A percentile compares a stretch with the other conserved stretches of the same genome.
Conservation (phyloP, 129 eudicot genomes). For the Tagetes erecta region DNA sequence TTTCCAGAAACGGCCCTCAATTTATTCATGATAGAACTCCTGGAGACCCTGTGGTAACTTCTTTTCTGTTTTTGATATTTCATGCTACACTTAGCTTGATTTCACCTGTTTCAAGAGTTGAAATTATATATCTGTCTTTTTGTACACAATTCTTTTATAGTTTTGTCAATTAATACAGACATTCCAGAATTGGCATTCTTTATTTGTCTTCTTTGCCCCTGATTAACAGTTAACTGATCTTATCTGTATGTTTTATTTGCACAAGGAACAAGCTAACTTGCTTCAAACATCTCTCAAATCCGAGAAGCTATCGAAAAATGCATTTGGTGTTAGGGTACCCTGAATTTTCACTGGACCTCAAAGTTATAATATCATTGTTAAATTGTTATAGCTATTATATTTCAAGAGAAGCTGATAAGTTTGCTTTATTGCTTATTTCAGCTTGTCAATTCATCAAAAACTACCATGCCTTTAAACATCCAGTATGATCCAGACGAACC, state of each 20-base stretch:
- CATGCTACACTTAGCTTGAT: background rate
- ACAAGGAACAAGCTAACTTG: conserved; percentile 36
- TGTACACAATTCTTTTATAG: background rate
- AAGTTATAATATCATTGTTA: conserved; percentile 6
- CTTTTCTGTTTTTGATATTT: background rate
- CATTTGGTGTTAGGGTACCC: conserved; percentile 67
- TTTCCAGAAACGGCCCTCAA: conserved; percentile 42
- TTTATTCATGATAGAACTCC: conserved; percentile 29
- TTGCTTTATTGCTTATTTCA: conserved; percentile 38
- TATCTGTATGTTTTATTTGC: conserved; percentile 37
- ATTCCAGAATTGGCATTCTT: background rate
- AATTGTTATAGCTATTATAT: background rate
- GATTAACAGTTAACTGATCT: conserved; percentile 10
- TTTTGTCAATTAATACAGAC: background rate
- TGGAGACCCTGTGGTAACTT: conserved; percentile 40
- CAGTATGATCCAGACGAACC: conserved; percentile 68
- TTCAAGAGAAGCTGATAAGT: conserved; percentile 12
- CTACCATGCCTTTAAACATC: conserved; percentile 61
- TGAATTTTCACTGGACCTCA: background rate
- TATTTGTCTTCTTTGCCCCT: background rate
- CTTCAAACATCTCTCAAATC: conserved; percentile 39
- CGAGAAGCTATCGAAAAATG: conserved; percentile 51
- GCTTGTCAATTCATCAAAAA: conserved; percentile 64
- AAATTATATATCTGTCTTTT: background rate
- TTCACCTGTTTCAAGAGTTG: background rate